A percentile compares a stretch with the other conserved stretches of the same genome.
phyloP scores from a whole-genome alignment of 495 filamentous ascomycete genomes.

The Aspergillus baeticus region DNA sequence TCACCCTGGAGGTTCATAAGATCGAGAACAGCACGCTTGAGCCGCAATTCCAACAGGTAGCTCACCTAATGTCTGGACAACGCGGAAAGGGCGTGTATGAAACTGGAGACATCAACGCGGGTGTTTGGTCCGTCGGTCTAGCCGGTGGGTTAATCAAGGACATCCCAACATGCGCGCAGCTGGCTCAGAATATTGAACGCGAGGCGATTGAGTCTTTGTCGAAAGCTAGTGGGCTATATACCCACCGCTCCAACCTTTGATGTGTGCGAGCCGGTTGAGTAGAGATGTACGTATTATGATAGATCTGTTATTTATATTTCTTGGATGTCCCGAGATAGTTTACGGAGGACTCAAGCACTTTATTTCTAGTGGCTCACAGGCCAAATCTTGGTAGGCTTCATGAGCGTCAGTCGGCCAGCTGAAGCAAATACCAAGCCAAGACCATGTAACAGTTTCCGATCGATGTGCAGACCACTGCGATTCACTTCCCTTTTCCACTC shows the following conservation, averaged over 20 bases:
- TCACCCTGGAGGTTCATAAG: constrained; percentile 1
- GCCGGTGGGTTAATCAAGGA: constrained; percentile 1
- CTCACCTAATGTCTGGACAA: constrained; percentile 5
- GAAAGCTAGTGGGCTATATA: constrained; percentile 2
- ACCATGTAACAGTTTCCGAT: too few relatives aligned
- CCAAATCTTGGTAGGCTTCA: too few relatives aligned
- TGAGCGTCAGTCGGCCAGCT: too few relatives aligned
- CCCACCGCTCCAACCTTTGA: background rate
- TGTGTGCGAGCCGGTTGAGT: background rate
- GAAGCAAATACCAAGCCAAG: too few relatives aligned
- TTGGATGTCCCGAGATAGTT: background rate
- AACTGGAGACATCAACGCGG: constrained; percentile 4
- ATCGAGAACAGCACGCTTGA: constrained; percentile 2
- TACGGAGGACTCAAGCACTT: too few relatives aligned
- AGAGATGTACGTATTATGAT: background rate
- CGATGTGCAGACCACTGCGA: too few relatives aligned
- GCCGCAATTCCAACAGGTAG: constrained; percentile 1
- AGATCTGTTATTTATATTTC: background rate
- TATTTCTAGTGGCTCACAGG: too few relatives aligned
- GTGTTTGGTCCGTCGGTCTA: constrained; percentile 9
- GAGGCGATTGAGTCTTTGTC: constrained; percentile 4
- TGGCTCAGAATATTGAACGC: constrained; percentile 1
- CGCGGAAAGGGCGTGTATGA: constrained; percentile 1
- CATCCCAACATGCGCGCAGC: constrained; percentile 11
- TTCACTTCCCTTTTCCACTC: too few relatives aligned